Evolutionary conservation across 148 eudicot genomes (phyloP).

Genomic region (Suaeda aralocaspica): DNA sequence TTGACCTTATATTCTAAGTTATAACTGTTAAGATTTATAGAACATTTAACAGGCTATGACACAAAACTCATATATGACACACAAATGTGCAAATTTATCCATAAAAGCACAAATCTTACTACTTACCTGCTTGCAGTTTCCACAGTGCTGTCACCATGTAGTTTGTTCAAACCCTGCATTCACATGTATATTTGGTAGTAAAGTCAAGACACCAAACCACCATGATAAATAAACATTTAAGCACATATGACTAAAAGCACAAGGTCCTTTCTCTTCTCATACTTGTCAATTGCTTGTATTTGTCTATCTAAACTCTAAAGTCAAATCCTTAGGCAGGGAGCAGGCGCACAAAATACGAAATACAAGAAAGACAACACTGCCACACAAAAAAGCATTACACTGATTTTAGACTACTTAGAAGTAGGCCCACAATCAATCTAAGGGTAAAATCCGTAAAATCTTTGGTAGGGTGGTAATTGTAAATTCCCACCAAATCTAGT

Average conservation of each 20-base stretch:
- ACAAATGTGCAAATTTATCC: not conserved
- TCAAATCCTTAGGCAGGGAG: no score
- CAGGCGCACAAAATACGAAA: no score
- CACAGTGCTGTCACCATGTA: conserved; percentile 20
- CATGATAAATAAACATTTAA: not conserved
- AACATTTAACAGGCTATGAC: not conserved
- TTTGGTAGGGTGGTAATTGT: no score
- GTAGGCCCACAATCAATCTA: no score
- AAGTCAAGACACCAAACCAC: not conserved
- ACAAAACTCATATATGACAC: not conserved
- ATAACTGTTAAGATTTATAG: not conserved
- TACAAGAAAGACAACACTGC: no score
- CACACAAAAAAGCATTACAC: no score
- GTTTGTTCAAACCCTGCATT: conserved; percentile 45
- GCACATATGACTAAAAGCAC: not conserved
- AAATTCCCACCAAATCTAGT: no score
- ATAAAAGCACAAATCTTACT: not conserved
- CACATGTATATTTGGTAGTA: not conserved
- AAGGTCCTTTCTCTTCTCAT: not conserved
- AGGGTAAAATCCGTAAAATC: no score
- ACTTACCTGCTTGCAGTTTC: conserved; percentile 35
- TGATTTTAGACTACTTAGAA: no score
- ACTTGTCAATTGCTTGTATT: not conserved
- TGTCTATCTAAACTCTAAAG: not conserved
- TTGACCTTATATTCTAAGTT: not conserved